These are phyloP conservation scores for Gossypium rotundifolium DNA, from an alignment of 345 rosid species.

Conservation along the genomic window DNA sequence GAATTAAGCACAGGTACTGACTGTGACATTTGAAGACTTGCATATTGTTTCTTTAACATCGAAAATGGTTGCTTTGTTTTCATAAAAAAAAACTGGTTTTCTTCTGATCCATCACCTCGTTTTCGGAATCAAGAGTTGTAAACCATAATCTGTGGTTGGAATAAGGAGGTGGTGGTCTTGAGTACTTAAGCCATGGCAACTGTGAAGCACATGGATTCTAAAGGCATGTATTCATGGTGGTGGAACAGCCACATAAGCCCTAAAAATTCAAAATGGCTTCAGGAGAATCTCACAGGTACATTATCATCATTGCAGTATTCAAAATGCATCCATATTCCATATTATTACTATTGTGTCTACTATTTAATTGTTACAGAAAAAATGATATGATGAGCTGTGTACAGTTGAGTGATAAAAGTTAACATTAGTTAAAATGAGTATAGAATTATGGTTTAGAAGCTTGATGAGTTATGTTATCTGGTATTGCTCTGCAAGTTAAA, in stretches of 20 bases:
- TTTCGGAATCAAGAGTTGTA: neutral
- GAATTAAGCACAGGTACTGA: slow-evolving; percentile 13
- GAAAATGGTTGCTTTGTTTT: slow-evolving; percentile 10
- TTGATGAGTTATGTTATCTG: neutral
- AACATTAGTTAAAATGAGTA: neutral
- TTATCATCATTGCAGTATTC: neutral
- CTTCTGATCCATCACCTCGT: slow-evolving; percentile 1
- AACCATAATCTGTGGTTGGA: neutral
- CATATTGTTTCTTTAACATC: slow-evolving; percentile 2
- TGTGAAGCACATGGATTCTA: slow-evolving; percentile 34
- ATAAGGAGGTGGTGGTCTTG: slow-evolving; percentile 15
- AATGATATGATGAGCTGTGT: neutral
- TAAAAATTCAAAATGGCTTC: slow-evolving; percentile 95
- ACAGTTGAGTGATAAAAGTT: neutral
- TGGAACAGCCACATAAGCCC: slow-evolving; percentile 98
- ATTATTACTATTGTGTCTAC: neutral
- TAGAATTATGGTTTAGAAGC: neutral
- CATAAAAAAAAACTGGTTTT: neutral
- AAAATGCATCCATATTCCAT: neutral
- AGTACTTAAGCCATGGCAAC: slow-evolving; percentile 45
- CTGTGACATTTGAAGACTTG: neutral
- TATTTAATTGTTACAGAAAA: neutral
- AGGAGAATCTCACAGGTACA: slow-evolving; percentile 89
- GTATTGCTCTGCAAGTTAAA: neutral
- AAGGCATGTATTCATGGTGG: slow-evolving; percentile 92